phyloP scores from a whole-genome alignment of 2,329 filamentous ascomycete species.

The Hypoxylon sp. region DNA sequence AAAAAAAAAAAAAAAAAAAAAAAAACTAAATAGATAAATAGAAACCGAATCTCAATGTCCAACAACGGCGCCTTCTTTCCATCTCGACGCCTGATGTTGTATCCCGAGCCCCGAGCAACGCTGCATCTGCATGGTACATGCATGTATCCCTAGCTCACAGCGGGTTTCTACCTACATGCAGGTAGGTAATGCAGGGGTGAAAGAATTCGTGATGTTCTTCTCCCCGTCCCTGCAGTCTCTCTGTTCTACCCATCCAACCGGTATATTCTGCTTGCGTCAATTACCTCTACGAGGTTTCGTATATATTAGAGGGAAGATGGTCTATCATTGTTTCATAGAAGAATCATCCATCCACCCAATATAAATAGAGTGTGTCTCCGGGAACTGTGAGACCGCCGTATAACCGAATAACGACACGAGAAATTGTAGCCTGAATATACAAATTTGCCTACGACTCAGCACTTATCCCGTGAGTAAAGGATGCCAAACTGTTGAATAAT shows the following conservation, averaged over 20 bases:
- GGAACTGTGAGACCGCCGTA: background rate
- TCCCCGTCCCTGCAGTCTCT: constrained; percentile 18
- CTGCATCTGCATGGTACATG: constrained; percentile 6
- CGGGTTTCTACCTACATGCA: background rate
- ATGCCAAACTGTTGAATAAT: background rate
- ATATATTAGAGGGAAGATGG: background rate
- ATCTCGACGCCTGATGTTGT: constrained; percentile 22
- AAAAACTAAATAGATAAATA: constrained; percentile 12
- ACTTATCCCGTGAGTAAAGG: background rate
- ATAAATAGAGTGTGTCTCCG: constrained; percentile 12
- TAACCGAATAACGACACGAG: background rate
- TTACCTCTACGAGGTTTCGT: constrained; percentile 4
- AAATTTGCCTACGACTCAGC: constrained; percentile 19
- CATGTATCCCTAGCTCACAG: background rate
- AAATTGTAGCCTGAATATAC: constrained; percentile 28
- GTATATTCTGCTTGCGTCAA: constrained; percentile 1
- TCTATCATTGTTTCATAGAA: background rate
- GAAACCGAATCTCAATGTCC: constrained; percentile 5
- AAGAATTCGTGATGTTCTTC: background rate
- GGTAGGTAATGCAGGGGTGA: no score
- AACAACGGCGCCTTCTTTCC: background rate
- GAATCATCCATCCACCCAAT: background rate
- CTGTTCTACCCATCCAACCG: constrained; percentile 15
- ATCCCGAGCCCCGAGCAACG: constrained; percentile 39
- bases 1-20: constrained; percentile 10